Evolutionary conservation across 2,329 filamentous ascomycete species (phyloP).

Genomic region (Penicillium psychrosexuale): DNA sequence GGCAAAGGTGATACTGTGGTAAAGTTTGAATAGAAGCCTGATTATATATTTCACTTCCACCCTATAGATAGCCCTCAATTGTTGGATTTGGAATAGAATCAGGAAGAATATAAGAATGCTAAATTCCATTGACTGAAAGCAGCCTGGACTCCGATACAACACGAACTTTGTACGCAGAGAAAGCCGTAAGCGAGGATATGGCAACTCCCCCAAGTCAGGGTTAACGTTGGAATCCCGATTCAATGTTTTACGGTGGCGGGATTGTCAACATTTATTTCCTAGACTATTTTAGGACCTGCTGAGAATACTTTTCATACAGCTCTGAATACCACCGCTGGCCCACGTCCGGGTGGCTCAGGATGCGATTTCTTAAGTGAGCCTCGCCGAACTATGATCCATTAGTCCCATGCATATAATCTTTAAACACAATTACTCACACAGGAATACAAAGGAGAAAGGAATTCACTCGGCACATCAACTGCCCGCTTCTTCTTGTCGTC

Average conservation of each 20-base stretch:
- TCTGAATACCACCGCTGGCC: conserved; percentile 37
- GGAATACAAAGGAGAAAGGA: conserved; percentile 34
- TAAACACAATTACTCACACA: conserved; percentile 26
- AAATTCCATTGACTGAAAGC: neutral
- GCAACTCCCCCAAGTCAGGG: too few species aligned
- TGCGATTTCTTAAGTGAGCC: conserved; percentile 37
- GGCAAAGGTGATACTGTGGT: neutral
- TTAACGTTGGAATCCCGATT: too few species aligned
- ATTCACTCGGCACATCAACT: conserved; percentile 39
- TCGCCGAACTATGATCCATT: conserved; percentile 32
- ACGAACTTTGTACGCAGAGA: neutral
- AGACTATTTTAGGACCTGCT: conserved; percentile 19
- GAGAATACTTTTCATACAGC: conserved; percentile 30
- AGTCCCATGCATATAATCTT: neutral
- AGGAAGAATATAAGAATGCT: neutral
- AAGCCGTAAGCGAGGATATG: neutral
- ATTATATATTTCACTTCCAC: neutral
- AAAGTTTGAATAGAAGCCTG: neutral
- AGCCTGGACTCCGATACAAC: neutral
- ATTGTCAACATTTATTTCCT: too few species aligned
- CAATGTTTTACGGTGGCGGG: too few species aligned
- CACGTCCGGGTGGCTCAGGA: conserved; percentile 38
- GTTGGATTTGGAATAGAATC: neutral
- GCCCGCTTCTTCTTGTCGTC: conserved; percentile 32
- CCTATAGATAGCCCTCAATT: neutral